Percentiles rank a stretch among this genome's conserved stretches.
These are phyloP conservation scores for Lipomyces mesembrius DNA, from an alignment of 805 yeast genomes.

Conservation along the genomic window DNA sequence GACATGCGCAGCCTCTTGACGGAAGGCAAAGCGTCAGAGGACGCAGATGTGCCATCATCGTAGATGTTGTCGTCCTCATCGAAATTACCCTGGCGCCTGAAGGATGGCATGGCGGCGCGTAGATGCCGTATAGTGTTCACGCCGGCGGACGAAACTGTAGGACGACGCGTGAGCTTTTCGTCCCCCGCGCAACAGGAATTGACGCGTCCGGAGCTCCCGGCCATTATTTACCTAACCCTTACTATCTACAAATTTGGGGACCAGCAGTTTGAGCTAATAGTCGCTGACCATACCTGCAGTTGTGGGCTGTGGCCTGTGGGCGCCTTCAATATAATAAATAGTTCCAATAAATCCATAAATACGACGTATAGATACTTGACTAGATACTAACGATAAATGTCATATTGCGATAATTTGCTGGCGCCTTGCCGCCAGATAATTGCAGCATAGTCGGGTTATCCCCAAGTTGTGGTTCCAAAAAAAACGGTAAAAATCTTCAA, in stretches of 20 bases:
- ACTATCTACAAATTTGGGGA: too few species aligned
- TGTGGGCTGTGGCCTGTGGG: too few species aligned
- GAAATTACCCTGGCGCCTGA: neutral
- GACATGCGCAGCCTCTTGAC: neutral
- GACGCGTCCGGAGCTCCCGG: neutral
- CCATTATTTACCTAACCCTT: neutral
- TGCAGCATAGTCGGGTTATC: neutral
- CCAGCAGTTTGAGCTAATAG: neutral
- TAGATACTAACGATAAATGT: neutral
- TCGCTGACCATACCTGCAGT: neutral
- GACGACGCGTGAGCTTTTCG: neutral
- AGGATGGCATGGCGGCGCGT: neutral
- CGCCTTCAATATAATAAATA: too few species aligned
- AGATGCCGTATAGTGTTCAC: neutral
- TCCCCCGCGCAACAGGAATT: too few species aligned
- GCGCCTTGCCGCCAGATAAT: neutral
- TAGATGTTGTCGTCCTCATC: conserved; percentile 2
- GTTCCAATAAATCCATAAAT: too few species aligned
- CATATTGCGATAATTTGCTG: neutral
- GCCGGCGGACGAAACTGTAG: neutral
- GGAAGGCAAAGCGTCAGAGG: neutral
- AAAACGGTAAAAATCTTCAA: too few species aligned
- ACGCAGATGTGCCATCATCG: neutral
- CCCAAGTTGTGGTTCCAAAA: neutral
- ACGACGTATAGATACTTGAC: neutral